Evolutionary conservation across 345 rosid species (phyloP).

Genomic region (Litchi chinensis): DNA sequence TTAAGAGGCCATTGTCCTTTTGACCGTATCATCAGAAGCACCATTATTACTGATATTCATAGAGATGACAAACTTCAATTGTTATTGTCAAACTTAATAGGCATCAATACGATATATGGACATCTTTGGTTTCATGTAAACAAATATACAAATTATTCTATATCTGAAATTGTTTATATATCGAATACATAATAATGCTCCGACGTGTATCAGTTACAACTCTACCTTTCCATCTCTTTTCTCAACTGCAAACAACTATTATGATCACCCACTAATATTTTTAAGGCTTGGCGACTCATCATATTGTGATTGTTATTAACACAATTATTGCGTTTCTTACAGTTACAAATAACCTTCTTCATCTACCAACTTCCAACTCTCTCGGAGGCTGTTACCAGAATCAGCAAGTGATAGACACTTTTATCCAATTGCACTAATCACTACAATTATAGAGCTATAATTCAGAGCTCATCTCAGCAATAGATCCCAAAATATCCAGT

Average conservation of each 20-base stretch:
- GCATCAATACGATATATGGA: not conserved
- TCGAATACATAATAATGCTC: not conserved
- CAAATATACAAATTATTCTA: not conserved
- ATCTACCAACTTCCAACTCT: not conserved
- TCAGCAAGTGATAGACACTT: not conserved
- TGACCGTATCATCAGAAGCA: not conserved
- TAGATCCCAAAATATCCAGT: not conserved
- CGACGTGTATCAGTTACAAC: not conserved
- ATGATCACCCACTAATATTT: not conserved
- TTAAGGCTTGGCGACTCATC: not conserved
- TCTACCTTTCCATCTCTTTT: not conserved
- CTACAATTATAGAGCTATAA: not conserved
- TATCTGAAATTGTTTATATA: not conserved
- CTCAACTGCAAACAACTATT: not conserved
- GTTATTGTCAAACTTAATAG: not conserved
- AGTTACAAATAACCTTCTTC: not conserved
- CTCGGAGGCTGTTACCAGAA: not conserved
- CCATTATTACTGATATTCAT: not conserved
- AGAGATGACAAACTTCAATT: not conserved
- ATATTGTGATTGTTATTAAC: not conserved
- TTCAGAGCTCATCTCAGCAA: not conserved
- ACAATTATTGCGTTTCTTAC: not conserved
- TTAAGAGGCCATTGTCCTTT: too few relatives aligned
- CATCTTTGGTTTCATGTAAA: not conserved
- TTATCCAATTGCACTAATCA: not conserved